Base-by-base conservation (phyloP, 108 stramenopile species). In the Pseudonitzschia multiseries region DNA sequence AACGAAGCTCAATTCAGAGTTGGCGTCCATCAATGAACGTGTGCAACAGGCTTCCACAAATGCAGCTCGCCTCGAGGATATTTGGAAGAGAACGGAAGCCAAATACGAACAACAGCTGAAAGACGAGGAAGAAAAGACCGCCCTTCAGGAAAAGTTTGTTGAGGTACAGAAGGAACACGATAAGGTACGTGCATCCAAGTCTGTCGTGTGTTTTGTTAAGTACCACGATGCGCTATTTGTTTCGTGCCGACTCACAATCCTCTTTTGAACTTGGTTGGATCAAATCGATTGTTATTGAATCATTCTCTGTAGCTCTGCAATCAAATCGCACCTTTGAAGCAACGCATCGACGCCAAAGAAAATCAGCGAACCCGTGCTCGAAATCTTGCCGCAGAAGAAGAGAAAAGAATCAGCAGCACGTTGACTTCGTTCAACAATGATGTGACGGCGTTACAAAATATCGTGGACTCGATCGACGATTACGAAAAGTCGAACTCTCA, bases 1-100 rank as follows among this genome's bases (percentile, higher is more conserved):
- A 54, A 84, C 77, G 51, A 76, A 68, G 46, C 65, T 89, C n/a
- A 92, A 95, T 71, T 86, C 84, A 57, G 89, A 95, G 64, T 70
- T 80, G 67, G 76, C 80, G 18, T 21, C 56, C 2, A 18, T 94
- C 28, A 92, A 92, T 67, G 79, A 83, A 44, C 67, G 65, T 4
- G 70, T 84, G 33, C 32, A 21, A 21, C 26, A n/a, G 4, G 60
- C 32, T 54, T 73, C 52, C 26, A 22, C 15, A 14, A 61, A 22
- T 44, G 63, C 63, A 50, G 65, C 63, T 18, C 53, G 41, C 13
- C 46, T 82, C 13, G 92, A 93, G 65, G 61, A 86, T 29, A 69
- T 66, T 18, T 79, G 85, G 1, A 54, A 82, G 22, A 86, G 87
- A 32, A 92, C 86, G 71, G 88, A 92, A 69, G 83, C 74, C 21